phyloP scores from a whole-genome alignment of 73 alveolate genomes.

The Paramecium sonneborni region DNA sequence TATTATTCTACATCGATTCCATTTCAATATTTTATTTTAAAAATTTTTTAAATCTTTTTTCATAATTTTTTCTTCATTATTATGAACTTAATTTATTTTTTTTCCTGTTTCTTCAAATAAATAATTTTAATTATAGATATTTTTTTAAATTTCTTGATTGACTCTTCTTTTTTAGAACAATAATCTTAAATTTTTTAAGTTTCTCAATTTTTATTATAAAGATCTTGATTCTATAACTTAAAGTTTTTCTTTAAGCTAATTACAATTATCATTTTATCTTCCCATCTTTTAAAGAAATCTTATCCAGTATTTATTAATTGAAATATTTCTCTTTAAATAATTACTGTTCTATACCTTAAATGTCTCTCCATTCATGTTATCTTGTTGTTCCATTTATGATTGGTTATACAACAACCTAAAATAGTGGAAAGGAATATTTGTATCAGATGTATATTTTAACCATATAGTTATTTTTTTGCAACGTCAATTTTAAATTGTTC shows the following conservation, averaged over 20 bases:
- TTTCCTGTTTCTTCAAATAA: not conserved
- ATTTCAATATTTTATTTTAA: not conserved
- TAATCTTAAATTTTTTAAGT: not conserved
- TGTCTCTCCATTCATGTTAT: constrained; percentile 60
- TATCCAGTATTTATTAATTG: not conserved
- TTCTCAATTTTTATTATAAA: not conserved
- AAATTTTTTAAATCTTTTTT: not conserved
- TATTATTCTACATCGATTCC: not conserved
- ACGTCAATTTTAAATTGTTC: not conserved
- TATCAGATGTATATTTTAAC: not conserved
- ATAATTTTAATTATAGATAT: not conserved
- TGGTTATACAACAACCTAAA: not conserved
- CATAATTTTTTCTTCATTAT: not conserved
- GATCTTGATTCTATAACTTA: not conserved
- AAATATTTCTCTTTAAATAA: not conserved
- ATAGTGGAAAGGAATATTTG: not conserved
- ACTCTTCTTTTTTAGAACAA: not conserved
- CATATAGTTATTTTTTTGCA: not conserved
- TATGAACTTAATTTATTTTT: not conserved
- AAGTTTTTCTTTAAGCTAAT: not conserved
- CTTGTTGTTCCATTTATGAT: not conserved
- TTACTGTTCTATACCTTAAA: constrained; percentile 65
- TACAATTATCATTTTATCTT: not conserved
- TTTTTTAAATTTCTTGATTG: not conserved
- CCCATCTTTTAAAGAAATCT: not conserved